These are phyloP conservation scores for Musa balbisiana DNA, from an alignment of 202 grass and related monocot species.

Conservation along the genomic window DNA sequence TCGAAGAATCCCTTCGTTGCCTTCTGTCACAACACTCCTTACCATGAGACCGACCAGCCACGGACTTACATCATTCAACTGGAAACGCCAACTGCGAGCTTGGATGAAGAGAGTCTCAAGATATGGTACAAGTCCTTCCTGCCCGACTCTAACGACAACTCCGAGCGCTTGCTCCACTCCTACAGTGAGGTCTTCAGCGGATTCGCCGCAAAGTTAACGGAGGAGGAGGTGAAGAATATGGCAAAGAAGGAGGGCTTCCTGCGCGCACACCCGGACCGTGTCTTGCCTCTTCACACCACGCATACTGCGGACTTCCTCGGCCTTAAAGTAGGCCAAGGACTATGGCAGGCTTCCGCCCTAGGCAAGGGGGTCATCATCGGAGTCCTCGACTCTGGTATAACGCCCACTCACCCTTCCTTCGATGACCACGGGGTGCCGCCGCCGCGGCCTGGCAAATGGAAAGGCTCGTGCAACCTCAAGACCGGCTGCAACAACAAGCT, in stretches of 20 bases:
- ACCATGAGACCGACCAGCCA: no score
- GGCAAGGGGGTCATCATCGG: constrained; percentile 4
- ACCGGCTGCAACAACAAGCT: background rate
- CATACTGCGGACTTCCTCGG: constrained; percentile 2
- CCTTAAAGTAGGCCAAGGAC: background rate
- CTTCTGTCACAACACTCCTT: no score
- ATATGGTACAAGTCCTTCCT: no score
- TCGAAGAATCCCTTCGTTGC: no score
- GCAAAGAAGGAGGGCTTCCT: background rate
- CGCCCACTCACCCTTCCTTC: background rate
- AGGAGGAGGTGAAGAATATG: background rate
- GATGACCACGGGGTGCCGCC: background rate
- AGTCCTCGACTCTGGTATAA: background rate
- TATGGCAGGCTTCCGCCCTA: background rate
- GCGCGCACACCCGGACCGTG: background rate
- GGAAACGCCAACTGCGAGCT: no score
- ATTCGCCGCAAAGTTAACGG: constrained; percentile 5
- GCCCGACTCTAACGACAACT: no score
- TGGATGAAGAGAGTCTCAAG: no score
- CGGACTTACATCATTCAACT: no score
- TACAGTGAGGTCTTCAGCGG: background rate
- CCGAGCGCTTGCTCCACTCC: background rate
- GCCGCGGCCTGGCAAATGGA: background rate
- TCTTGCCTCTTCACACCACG: background rate
- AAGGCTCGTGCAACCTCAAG: background rate